phyloP scores from a whole-genome alignment of 2,329 filamentous ascomycete species.

The Metarhizium anisopliae region DNA sequence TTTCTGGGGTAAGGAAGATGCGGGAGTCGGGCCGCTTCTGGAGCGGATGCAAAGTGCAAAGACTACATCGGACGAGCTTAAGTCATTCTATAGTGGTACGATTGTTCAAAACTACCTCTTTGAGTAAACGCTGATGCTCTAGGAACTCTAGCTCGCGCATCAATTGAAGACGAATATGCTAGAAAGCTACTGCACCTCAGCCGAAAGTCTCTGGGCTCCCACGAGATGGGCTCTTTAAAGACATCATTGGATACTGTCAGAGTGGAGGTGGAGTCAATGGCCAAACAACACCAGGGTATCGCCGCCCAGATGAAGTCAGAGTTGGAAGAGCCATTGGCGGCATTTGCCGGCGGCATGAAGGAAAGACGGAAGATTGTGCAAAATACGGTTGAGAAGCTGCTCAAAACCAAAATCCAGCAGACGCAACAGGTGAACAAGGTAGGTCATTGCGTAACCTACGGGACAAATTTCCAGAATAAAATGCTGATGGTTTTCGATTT shows the following conservation, averaged over 20 bases:
- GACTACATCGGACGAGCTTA: conserved; percentile 87
- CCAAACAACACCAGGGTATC: conserved; percentile 84
- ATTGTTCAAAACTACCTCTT: neutral
- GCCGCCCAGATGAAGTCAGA: conserved; percentile 93
- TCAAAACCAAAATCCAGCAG: conserved; percentile 90
- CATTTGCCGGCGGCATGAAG: conserved; percentile 92
- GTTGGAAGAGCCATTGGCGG: conserved; percentile 83
- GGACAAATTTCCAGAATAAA: neutral
- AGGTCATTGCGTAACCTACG: conserved; percentile 11
- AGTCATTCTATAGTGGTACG: conserved; percentile 77
- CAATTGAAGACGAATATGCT: conserved; percentile 94
- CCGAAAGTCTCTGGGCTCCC: conserved; percentile 81
- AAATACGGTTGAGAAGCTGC: conserved; percentile 82
- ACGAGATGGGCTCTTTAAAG: conserved; percentile 75
- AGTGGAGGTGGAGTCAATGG: conserved; percentile 86
- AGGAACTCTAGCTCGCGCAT: conserved; percentile 58
- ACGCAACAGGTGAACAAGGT: conserved; percentile 89
- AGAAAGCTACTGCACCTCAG: conserved; percentile 79
- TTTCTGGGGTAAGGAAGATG: conserved; percentile 99
- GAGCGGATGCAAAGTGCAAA: conserved; percentile 94
- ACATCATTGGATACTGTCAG: conserved; percentile 79
- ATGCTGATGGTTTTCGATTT: neutral
- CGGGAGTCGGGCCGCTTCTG: conserved; percentile 81
- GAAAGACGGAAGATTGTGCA: conserved; percentile 96
- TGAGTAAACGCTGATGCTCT: neutral